Percentiles rank a stretch among this genome's conserved stretches.
phyloP scores from a whole-genome alignment of 2,329 filamentous ascomycete genomes.

The Alternaria hordeiaustralica region DNA sequence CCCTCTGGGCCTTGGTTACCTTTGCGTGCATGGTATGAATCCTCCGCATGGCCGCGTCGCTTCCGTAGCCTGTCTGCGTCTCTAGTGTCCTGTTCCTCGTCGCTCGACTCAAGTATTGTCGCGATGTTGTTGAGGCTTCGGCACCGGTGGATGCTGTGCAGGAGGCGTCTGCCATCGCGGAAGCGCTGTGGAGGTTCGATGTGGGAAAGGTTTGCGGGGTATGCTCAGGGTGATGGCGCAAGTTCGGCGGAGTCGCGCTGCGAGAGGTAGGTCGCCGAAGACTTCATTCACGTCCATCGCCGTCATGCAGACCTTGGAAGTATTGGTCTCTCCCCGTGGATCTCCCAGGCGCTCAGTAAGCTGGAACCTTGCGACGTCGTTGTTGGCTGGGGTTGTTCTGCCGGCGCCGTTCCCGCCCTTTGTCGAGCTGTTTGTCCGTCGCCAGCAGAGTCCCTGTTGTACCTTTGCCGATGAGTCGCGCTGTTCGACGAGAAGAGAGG shows the following conservation, averaged over 20 bases:
- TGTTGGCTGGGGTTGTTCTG: neutral
- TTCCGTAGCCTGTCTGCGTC: neutral
- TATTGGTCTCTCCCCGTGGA: neutral
- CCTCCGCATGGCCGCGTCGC: neutral
- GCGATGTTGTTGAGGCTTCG: neutral
- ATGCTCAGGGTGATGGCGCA: neutral
- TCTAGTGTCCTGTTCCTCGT: neutral
- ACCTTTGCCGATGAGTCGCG: neutral
- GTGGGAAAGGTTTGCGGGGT: neutral
- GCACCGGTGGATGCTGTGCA: neutral
- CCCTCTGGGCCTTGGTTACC: neutral
- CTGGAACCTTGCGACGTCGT: neutral
- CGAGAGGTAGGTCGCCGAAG: neutral
- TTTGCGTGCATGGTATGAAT: neutral
- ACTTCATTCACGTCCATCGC: neutral
- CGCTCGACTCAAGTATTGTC: neutral
- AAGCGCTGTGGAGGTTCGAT: neutral
- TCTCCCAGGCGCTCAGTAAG: neutral
- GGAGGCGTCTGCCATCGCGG: neutral
- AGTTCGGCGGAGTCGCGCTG: neutral
- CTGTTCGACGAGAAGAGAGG: neutral
- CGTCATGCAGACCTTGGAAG: neutral
- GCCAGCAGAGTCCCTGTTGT: neutral
- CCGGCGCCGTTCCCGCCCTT: neutral
- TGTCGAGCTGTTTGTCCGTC: neutral